These are phyloP conservation scores for Russula earlei DNA, from an alignment of 768 basidiomycete genomes.

Conservation along the genomic window DNA sequence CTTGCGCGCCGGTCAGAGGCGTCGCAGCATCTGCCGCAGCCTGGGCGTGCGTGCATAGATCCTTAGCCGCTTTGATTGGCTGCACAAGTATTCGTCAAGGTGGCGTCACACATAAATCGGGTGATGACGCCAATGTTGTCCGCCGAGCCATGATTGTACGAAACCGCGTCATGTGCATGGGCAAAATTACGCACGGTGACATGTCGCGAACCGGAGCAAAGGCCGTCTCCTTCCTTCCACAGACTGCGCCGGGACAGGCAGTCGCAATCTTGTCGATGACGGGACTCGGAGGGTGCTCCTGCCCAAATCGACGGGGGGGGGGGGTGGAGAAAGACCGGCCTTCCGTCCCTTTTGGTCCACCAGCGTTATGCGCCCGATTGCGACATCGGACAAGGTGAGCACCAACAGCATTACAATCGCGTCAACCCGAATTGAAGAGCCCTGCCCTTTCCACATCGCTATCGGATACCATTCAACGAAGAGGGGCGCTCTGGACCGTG, in stretches of 20 bases:
- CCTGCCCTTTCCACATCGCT: slow-evolving; percentile 12
- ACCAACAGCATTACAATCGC: slow-evolving; percentile 26
- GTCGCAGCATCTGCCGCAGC: slow-evolving; percentile 35
- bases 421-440: slow-evolving; percentile 7
- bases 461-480: not conserved
- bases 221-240: slow-evolving; percentile 46
- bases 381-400: slow-evolving; percentile 11
- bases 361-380: slow-evolving; percentile 33
- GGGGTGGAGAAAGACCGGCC: slow-evolving; percentile 39
- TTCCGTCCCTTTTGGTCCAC: slow-evolving; percentile 41
- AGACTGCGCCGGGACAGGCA: slow-evolving; percentile 42
- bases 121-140: slow-evolving; percentile 38
- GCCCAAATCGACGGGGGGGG: slow-evolving; percentile 45
- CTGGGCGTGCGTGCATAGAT: slow-evolving; percentile 33
- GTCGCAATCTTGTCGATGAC: slow-evolving; percentile 36
- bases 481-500: not conserved
- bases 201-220: slow-evolving; percentile 45
- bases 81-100: slow-evolving; percentile 38
- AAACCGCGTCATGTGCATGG: not conserved
- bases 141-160: slow-evolving; percentile 16
- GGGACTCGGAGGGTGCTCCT: slow-evolving; percentile 40
- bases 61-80: slow-evolving; percentile 40
- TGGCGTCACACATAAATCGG: slow-evolving; percentile 43
- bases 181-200: not conserved
- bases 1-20: slow-evolving; percentile 36